These are phyloP conservation scores for Austropuccinia psidii DNA, from an alignment of 1,284 basidiomycete species.

Conservation along the genomic window DNA sequence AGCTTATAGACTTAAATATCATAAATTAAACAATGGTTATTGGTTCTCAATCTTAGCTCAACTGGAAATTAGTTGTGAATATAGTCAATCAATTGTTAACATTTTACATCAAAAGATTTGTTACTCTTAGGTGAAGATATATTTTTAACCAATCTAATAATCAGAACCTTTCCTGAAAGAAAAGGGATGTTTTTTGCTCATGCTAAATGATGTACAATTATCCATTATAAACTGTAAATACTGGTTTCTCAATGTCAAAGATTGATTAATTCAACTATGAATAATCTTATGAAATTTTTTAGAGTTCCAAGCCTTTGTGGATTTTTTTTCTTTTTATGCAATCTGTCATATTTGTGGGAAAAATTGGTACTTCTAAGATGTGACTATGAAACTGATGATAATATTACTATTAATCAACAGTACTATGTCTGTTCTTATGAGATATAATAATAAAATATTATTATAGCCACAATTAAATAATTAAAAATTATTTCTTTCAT, in stretches of 20 bases:
- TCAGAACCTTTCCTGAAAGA: constrained; percentile 84
- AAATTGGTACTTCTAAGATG: constrained; percentile 91
- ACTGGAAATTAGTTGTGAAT: constrained; percentile 94
- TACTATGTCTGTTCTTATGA: too few relatives aligned
- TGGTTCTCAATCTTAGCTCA: constrained; percentile 97
- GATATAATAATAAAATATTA: too few relatives aligned
- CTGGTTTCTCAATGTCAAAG: constrained; percentile 92
- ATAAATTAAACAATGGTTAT: constrained; percentile 76
- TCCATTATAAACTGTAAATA: constrained; percentile 87
- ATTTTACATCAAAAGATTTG: constrained; percentile 95
- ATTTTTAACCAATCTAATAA: constrained; percentile 87
- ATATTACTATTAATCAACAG: too few relatives aligned
- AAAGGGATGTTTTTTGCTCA: constrained; percentile 99
- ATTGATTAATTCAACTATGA: constrained; percentile 99
- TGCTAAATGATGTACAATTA: constrained; percentile 87
- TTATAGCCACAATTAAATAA: too few relatives aligned
- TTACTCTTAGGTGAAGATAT: constrained; percentile 96
- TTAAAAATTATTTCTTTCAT: too few relatives aligned
- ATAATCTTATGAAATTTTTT: constrained; percentile 98
- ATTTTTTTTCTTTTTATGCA: constrained; percentile 52
- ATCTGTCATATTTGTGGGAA: constrained; percentile 97
- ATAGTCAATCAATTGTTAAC: constrained; percentile 84
- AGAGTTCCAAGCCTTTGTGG: constrained; percentile 81
- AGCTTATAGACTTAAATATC: constrained; percentile 96
- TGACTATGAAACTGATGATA: too few relatives aligned